Evolutionary conservation across 2,329 filamentous ascomycete species (phyloP), one percentile per base, ranked within the genome.

Genomic region (Colletotrichum liaoningense): DNA sequence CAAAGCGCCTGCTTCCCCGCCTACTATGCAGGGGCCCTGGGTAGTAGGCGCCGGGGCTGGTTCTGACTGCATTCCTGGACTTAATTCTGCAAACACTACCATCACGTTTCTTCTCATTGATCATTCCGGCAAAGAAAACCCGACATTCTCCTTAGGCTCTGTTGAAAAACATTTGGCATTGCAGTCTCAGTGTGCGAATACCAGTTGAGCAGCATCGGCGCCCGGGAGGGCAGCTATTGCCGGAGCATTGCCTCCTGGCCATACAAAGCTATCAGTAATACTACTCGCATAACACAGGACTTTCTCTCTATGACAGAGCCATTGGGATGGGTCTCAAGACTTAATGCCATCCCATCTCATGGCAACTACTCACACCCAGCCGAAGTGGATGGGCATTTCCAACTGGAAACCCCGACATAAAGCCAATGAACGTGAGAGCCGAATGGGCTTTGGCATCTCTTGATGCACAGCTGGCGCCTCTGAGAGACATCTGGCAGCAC

Each of bases 1-100:
- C 42, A 49, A 49, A 57, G 69, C 46, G 46, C 69, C n/a, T 56
- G 52, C 69, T 63, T 69, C 52, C 64, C 57, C 65, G 30, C 57
- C 12, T 42, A 69, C 12, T 33, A 69, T 72, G 64, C 68, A 67
- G 60, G 63, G 55, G 63, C 19, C 28, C 49, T 59, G 54, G 59
- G 38, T 30, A 52, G 38, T 30, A 52, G 8, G 22, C 28, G 58
- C 60, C 4, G 62, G 35, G 58, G 60, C 54, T 22, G 54, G 0
- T n/a, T 28, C 54, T 42, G 59, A 2, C 57, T 19, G 33, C 57
- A 52, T 52, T 52, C 42, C 42, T 22, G 9, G 24, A 63, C 7
- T 12, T 22, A 22, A 49, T n/a, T n/a, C 42, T n/a, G 42, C 8
- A 49, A 49, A 49, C 16, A n/a, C 5, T 16, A 46, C 2, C 42